These are phyloP conservation scores for Podospora australis DNA, from an alignment of 495 filamentous ascomycete species.

Conservation along the genomic window DNA sequence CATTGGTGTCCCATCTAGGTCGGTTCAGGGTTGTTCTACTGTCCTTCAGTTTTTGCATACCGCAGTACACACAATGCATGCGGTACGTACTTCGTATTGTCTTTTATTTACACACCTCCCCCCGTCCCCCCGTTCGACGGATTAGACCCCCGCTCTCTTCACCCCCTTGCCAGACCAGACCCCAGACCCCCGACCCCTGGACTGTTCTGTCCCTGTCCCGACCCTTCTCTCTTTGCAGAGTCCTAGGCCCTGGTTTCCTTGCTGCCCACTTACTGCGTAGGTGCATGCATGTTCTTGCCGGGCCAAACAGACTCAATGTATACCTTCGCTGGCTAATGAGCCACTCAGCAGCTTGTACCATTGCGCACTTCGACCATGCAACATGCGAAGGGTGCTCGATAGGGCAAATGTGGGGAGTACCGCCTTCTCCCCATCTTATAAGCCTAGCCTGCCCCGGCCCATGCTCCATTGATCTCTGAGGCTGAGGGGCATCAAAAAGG, in stretches of 20 bases:
- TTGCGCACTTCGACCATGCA: no score
- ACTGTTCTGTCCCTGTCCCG: conserved; percentile 11
- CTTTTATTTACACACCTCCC: background rate
- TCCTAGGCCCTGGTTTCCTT: background rate
- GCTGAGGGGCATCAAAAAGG: conserved; percentile 24
- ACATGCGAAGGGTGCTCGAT: no score
- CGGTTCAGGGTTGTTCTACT: background rate
- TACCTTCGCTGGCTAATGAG: conserved; percentile 2
- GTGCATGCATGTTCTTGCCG: conserved; percentile 19
- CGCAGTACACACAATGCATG: background rate
- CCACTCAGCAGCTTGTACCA: no score
- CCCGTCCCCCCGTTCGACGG: background rate
- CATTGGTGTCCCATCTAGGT: background rate
- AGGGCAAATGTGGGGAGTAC: conserved; percentile 25
- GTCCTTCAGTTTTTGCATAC: background rate
- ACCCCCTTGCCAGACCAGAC: conserved; percentile 4
- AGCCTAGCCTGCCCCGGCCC: conserved; percentile 24
- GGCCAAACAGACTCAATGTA: conserved; percentile 14
- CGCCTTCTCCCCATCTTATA: conserved; percentile 25
- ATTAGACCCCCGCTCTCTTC: conserved; percentile 2
- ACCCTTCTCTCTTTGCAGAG: conserved; percentile 12
- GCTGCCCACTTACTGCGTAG: conserved; percentile 16
- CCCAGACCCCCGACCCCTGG: conserved; percentile 5
- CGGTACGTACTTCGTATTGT: background rate
- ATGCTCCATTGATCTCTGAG: conserved; percentile 25